Base-by-base conservation (phyloP, 352 stramenopile species). In the Aphanomyces invadans region DNA sequence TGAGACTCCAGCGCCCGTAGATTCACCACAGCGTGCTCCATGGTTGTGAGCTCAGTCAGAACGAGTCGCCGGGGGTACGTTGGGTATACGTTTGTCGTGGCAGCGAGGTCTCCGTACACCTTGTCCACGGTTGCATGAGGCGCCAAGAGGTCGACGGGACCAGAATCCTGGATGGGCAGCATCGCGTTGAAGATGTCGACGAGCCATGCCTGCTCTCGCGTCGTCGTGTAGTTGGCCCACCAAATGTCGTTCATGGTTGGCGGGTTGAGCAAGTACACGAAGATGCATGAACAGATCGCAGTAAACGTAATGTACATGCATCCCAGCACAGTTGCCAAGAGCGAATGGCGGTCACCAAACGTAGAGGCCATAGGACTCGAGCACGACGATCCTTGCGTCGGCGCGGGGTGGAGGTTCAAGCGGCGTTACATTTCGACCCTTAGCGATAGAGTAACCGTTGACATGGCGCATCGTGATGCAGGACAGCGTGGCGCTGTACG, bases 201-300 rank as follows among this genome's bases (percentile, higher is more conserved):
- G 25, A 65, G 5, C 26, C 51, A 53, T 4, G 57, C 57, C 53
- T 65, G 21, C 17, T 65, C 29, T 10, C 33, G n/a, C 26, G 17
- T 53, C 19, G 19, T 21, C 26, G 26, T 28, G 57, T 65, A 65
- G 33, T 36, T 29, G 26, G 32, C 42, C 57, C 57, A 65, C 57
- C 57, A 65, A 26, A 65, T 11, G 57, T 65, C 57, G 57, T 65
- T 65, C n/a, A n/a, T n/a, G n/a, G n/a, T n/a, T n/a, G n/a, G n/a
- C n/a, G n/a, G n/a, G n/a, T n/a, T n/a, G n/a, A n/a, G n/a, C n/a
- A n/a, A n/a, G n/a, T n/a, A n/a, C n/a, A n/a, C n/a, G n/a, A n/a
- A n/a, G n/a, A n/a, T n/a, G n/a, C n/a, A n/a, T n/a, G n/a, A n/a
- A n/a, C n/a, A n/a, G n/a, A n/a, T n/a, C n/a, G n/a, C n/a, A n/a